Evolutionary conservation across 352 stramenopile species (phyloP).

Genomic region (Phytophthora quininea): DNA sequence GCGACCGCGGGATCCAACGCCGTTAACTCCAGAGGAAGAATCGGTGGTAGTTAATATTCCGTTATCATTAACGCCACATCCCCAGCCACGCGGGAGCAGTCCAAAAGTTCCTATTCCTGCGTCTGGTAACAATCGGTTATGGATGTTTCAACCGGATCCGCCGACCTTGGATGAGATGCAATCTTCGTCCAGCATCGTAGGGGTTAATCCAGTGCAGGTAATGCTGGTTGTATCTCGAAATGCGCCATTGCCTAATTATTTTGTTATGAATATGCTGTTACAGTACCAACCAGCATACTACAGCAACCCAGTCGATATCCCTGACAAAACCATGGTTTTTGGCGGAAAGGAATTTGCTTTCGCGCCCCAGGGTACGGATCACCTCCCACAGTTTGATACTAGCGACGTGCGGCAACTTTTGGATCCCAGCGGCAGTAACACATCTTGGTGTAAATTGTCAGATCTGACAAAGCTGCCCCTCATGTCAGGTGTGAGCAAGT

Average conservation of each 20-base stretch:
- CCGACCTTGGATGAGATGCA: slow-evolving; percentile 51
- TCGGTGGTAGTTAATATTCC: slow-evolving; percentile 47
- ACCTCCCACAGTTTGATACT: slow-evolving; percentile 62
- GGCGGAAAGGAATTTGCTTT: slow-evolving; percentile 78
- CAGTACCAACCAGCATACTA: slow-evolving; percentile 70
- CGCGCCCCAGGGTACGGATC: slow-evolving; percentile 31
- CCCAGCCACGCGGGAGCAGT: slow-evolving; percentile 23
- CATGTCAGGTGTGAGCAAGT: slow-evolving; percentile 23
- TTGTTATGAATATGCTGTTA: not conserved
- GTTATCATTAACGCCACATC: slow-evolving; percentile 60
- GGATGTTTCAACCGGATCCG: slow-evolving; percentile 50
- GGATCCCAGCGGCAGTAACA: slow-evolving; percentile 6
- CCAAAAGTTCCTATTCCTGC: slow-evolving; percentile 11
- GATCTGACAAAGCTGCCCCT: slow-evolving; percentile 13
- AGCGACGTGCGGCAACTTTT: slow-evolving; percentile 12
- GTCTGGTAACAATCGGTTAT: slow-evolving; percentile 40
- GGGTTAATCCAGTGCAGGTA: slow-evolving; percentile 47
- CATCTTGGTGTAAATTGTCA: slow-evolving; percentile 32
- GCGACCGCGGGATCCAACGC: slow-evolving; percentile 34
- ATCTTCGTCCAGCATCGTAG: slow-evolving; percentile 47
- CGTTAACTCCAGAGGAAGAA: slow-evolving; percentile 49
- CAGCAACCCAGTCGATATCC: slow-evolving; percentile 60
- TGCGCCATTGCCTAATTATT: not conserved
- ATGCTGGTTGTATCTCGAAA: slow-evolving; percentile 15
- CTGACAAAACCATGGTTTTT: slow-evolving; percentile 76